Percentiles rank a stretch among this genome's conserved stretches.
Conservation (phyloP, 352 stramenopile genomes). For the Globisporangium yorkense region DNA sequence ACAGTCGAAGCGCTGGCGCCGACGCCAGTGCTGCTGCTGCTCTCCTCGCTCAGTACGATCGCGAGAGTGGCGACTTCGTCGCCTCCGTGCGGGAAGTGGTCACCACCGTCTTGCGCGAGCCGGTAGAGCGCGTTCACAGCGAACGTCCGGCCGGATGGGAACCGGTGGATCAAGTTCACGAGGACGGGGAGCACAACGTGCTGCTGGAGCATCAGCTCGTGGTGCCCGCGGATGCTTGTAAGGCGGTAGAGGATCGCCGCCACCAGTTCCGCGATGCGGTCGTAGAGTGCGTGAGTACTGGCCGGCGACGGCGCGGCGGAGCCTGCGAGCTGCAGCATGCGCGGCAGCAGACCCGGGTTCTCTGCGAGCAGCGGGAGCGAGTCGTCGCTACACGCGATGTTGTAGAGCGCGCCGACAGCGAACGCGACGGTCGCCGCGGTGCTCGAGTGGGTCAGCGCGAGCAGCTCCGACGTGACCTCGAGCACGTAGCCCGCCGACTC, state of each 20-base stretch:
- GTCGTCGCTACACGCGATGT: slow-evolving; percentile 69
- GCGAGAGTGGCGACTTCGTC: slow-evolving; percentile 47
- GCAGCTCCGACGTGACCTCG: slow-evolving; percentile 46
- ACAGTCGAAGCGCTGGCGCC: background rate
- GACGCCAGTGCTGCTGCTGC: background rate
- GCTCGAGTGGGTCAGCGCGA: slow-evolving; percentile 32
- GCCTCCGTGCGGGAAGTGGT: slow-evolving; percentile 55
- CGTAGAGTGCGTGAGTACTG: slow-evolving; percentile 7
- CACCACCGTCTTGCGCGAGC: slow-evolving; percentile 30
- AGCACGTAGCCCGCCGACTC: slow-evolving; percentile 43
- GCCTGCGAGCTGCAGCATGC: slow-evolving; percentile 29
- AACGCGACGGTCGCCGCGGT: slow-evolving; percentile 37
- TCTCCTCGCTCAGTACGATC: slow-evolving; percentile 30
- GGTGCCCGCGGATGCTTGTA: slow-evolving; percentile 15
- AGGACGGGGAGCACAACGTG: slow-evolving; percentile 45
- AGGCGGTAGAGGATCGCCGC: slow-evolving; percentile 57
- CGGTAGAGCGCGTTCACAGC: slow-evolving; percentile 57
- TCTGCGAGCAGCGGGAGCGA: slow-evolving; percentile 39
- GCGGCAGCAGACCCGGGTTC: slow-evolving; percentile 27
- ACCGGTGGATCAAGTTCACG: slow-evolving; percentile 40
- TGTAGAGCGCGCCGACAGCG: slow-evolving; percentile 62
- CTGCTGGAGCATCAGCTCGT: slow-evolving; percentile 24
- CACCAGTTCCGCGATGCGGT: slow-evolving; percentile 41
- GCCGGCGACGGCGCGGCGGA: background rate
- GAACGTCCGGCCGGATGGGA: slow-evolving; percentile 28